These are phyloP conservation scores for Trichoderma hamatum DNA, from an alignment of 2,329 filamentous ascomycete species.

Conservation along the genomic window DNA sequence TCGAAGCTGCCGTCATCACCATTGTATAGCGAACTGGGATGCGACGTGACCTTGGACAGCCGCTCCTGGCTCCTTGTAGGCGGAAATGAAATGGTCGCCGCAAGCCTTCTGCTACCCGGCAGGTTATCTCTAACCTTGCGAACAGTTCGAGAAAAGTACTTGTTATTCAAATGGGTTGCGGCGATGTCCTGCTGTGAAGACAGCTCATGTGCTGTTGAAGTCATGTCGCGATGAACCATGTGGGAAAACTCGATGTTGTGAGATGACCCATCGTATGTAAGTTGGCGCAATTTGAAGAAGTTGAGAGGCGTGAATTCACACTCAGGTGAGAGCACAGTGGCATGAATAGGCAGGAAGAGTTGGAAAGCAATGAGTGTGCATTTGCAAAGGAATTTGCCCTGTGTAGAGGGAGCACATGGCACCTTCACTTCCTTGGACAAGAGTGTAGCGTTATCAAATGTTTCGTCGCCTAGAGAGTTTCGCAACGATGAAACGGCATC, in stretches of 20 bases:
- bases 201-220: constrained; percentile 38
- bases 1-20: constrained; percentile 28
- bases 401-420: constrained; percentile 39
- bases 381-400: constrained; percentile 8
- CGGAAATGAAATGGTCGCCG: constrained; percentile 2
- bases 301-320: constrained; percentile 63
- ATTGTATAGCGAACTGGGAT: constrained; percentile 16
- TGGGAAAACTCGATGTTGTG: constrained; percentile 63
- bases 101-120: background rate
- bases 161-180: background rate
- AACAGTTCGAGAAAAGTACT: background rate
- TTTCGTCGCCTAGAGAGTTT: constrained; percentile 47
- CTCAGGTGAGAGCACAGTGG: constrained; percentile 52
- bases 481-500: constrained; percentile 47
- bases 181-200: constrained; percentile 25
- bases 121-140: background rate
- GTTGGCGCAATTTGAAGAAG: constrained; percentile 69
- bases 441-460: constrained; percentile 52
- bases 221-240: constrained; percentile 62
- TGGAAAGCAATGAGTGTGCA: constrained; percentile 57
- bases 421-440: constrained; percentile 48
- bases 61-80: constrained; percentile 27
- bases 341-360: constrained; percentile 64
- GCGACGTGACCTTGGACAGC: constrained; percentile 17
- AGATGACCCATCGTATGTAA: constrained; percentile 52